phyloP scores from a whole-genome alignment of 345 rosid species.

The Eucalyptus camaldulensis region DNA sequence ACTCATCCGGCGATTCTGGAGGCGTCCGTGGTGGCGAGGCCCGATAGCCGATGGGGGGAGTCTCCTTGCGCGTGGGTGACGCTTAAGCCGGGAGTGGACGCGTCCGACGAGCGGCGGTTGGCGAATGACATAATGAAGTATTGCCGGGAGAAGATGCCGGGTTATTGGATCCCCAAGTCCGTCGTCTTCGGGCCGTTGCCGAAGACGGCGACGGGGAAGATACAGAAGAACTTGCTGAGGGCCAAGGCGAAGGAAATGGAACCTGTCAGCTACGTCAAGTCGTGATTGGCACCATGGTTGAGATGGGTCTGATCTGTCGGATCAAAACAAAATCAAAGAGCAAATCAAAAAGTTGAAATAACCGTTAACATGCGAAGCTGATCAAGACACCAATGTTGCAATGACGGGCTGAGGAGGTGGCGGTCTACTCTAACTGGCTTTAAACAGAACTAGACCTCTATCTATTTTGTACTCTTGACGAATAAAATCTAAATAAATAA shows the following conservation, averaged over 20 bases:
- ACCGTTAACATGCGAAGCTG: background rate
- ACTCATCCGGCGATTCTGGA: background rate
- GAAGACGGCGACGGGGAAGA: background rate
- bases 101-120: background rate
- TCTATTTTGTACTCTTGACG: background rate
- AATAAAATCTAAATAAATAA: background rate
- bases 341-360: background rate
- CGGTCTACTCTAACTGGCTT: background rate
- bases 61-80: background rate
- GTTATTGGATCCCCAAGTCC: background rate
- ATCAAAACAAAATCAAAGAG: background rate
- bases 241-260: background rate
- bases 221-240: background rate
- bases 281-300: background rate
- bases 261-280: background rate
- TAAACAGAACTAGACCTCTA: background rate
- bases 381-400: background rate
- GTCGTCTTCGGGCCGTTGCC: background rate
- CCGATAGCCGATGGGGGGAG: background rate
- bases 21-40: constrained; percentile 2
- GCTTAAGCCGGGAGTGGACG: background rate
- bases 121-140: background rate
- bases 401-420: background rate
- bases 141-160: background rate
- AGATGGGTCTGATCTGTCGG: background rate